Evolutionary conservation across 1,139 yeast species (phyloP).

Genomic region (Debaryomyces sp.): DNA sequence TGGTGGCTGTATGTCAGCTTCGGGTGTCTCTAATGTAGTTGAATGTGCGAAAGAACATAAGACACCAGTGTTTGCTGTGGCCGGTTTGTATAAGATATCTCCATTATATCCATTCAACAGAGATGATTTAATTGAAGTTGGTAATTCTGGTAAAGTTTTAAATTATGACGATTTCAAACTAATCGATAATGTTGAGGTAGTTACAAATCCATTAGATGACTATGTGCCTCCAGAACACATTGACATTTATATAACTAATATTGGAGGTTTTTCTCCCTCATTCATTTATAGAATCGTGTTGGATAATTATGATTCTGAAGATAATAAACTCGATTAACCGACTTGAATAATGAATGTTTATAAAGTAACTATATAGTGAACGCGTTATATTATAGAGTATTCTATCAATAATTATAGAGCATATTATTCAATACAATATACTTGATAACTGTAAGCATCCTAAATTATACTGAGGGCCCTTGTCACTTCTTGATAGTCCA

Average conservation of each 20-base stretch:
- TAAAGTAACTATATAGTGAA: not conserved
- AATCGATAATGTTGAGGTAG: conserved; percentile 72
- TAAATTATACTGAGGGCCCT: not conserved
- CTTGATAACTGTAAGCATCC: not conserved
- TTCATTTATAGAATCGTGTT: conserved; percentile 92
- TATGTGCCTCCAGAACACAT: conserved; percentile 93
- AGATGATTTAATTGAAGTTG: conserved; percentile 87
- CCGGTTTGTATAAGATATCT: conserved; percentile 90
- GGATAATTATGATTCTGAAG: conserved; percentile 90
- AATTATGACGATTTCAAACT: conserved; percentile 66
- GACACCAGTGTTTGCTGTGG: conserved; percentile 94
- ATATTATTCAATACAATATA: not conserved
- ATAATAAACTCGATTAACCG: conserved; percentile 55
- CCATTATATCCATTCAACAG: conserved; percentile 94
- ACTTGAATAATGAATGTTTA: not conserved
- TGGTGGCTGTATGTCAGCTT: conserved; percentile 89
- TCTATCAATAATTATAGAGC: not conserved
- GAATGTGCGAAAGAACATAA: conserved; percentile 94
- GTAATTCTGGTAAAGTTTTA: conserved; percentile 85
- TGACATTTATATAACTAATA: conserved; percentile 90
- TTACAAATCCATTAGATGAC: conserved; percentile 89
- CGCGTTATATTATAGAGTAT: not conserved
- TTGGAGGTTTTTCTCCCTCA: conserved; percentile 96
- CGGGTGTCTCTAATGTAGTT: conserved; percentile 92
- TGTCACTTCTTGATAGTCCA: not conserved